Percentiles rank a stretch among this genome's conserved stretches.
Evolutionary conservation across 805 yeast species (phyloP).

Genomic region (Priceomyces carsonii): DNA sequence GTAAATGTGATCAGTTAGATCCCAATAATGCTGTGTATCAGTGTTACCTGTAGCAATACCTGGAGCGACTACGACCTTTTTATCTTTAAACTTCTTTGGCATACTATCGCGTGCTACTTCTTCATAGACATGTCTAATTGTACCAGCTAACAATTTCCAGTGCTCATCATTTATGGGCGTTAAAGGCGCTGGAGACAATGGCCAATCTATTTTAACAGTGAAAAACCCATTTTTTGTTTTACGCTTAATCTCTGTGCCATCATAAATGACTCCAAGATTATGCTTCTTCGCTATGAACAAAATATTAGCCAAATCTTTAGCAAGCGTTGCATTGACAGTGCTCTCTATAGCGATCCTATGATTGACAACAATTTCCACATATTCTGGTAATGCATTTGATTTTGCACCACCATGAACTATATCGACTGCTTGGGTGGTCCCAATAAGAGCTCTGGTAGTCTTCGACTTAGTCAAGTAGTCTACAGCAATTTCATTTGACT

Average conservation of each 20-base stretch:
- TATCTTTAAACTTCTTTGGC: slow-evolving; percentile 8
- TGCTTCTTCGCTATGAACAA: slow-evolving; percentile 45
- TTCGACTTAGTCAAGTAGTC: slow-evolving; percentile 24
- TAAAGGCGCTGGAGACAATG: slow-evolving; percentile 54
- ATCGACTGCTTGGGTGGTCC: slow-evolving; percentile 70
- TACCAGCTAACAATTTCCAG: slow-evolving; percentile 41
- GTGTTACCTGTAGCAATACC: slow-evolving; percentile 64
- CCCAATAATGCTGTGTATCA: slow-evolving; percentile 64
- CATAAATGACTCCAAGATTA: slow-evolving; percentile 46
- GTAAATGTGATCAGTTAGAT: slow-evolving; percentile 55
- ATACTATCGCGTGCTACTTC: slow-evolving; percentile 23
- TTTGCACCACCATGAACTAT: slow-evolving; percentile 72
- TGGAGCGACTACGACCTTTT: slow-evolving; percentile 49
- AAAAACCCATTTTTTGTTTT: slow-evolving; percentile 44
- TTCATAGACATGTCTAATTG: slow-evolving; percentile 40
- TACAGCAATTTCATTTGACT: slow-evolving; percentile 36
- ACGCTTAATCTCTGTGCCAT: slow-evolving; percentile 19
- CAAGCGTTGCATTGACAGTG: slow-evolving; percentile 41
- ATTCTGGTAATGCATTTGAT: slow-evolving; percentile 76
- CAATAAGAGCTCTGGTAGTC: slow-evolving; percentile 40
- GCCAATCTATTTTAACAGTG: slow-evolving; percentile 23
- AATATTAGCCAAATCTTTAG: slow-evolving; percentile 38
- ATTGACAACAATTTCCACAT: slow-evolving; percentile 53
- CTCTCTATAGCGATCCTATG: slow-evolving; percentile 66
- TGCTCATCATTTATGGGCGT: slow-evolving; percentile 42